Evolutionary conservation across 139 green algal genomes (phyloP).

Genomic region (Asterochloris erici): DNA sequence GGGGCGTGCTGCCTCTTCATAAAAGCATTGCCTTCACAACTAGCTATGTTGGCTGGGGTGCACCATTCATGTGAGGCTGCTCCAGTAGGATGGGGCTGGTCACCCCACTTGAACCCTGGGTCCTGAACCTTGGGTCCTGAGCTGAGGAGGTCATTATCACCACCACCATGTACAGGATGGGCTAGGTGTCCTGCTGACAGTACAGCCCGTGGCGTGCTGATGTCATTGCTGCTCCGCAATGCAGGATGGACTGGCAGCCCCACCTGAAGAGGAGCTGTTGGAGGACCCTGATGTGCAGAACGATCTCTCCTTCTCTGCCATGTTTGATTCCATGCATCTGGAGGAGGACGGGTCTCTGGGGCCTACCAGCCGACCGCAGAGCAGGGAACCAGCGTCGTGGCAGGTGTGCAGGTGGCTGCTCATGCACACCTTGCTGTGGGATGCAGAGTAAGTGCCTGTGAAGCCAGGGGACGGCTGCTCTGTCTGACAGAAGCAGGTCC

Average conservation of each 20-base stretch:
- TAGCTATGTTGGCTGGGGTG: no score
- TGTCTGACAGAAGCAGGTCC: not conserved
- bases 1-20: no score
- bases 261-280: slow-evolving; percentile 48
- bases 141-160: no score
- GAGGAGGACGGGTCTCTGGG: not conserved
- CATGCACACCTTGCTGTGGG: slow-evolving; percentile 3
- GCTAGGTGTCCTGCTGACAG: no score
- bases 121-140: no score
- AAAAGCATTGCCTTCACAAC: no score
- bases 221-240: not conserved
- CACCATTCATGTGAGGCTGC: no score
- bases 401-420: not conserved
- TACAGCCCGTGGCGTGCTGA: no score
- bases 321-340: slow-evolving; percentile 45
- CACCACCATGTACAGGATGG: no score
- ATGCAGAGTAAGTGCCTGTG: not conserved
- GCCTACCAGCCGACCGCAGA: not conserved
- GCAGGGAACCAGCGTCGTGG: not conserved
- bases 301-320: slow-evolving; percentile 58
- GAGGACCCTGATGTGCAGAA: slow-evolving; percentile 45
- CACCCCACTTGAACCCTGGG: no score
- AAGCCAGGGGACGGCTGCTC: not conserved
- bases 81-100: no score
- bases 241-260: slow-evolving; percentile 74